A percentile compares a stretch with the other conserved stretches of the same genome.
Evolutionary conservation across 2,329 filamentous ascomycete genomes (phyloP).

Genomic region (Plenodomus tracheiphilus): DNA sequence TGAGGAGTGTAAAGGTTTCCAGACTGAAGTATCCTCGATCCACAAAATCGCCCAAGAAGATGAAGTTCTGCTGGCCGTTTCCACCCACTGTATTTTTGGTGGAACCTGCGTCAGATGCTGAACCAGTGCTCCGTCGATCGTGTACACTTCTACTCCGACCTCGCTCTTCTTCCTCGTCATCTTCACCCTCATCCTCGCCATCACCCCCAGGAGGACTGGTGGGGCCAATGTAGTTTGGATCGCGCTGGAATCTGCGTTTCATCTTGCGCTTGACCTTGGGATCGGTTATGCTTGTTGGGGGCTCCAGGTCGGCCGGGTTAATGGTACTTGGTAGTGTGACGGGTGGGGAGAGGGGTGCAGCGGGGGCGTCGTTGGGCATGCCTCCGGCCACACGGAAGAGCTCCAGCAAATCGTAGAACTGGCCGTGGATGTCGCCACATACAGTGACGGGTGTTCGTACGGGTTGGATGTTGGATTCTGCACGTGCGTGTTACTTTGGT

Average conservation of each 20-base stretch:
- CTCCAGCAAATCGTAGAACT: slow-evolving; percentile 97
- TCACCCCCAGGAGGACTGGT: slow-evolving; percentile 54
- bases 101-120: slow-evolving; percentile 46
- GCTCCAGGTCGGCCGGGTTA: slow-evolving; percentile 88
- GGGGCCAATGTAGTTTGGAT: slow-evolving; percentile 58
- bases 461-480: slow-evolving; percentile 99
- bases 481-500: neutral
- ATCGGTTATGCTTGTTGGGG: slow-evolving; percentile 84
- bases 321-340: slow-evolving; percentile 70
- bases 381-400: slow-evolving; percentile 95
- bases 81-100: slow-evolving; percentile 48
- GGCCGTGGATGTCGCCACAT: slow-evolving; percentile 97
- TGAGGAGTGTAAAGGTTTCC: slow-evolving; percentile 72
- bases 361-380: slow-evolving; percentile 79
- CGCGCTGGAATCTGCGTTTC: slow-evolving; percentile 58
- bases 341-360: slow-evolving; percentile 65
- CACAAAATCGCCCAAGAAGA: slow-evolving; percentile 72
- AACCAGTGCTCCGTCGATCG: slow-evolving; percentile 45
- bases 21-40: slow-evolving; percentile 75
- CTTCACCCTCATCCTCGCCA: slow-evolving; percentile 49
- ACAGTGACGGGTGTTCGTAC: slow-evolving; percentile 95
- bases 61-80: slow-evolving; percentile 68
- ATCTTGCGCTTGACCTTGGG: slow-evolving; percentile 87
- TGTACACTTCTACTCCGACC: slow-evolving; percentile 50
- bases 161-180: slow-evolving; percentile 54